These are phyloP conservation scores for Chloranthus sessilifolius DNA, from an alignment of 164 flowering plant species.

Conservation along the genomic window DNA sequence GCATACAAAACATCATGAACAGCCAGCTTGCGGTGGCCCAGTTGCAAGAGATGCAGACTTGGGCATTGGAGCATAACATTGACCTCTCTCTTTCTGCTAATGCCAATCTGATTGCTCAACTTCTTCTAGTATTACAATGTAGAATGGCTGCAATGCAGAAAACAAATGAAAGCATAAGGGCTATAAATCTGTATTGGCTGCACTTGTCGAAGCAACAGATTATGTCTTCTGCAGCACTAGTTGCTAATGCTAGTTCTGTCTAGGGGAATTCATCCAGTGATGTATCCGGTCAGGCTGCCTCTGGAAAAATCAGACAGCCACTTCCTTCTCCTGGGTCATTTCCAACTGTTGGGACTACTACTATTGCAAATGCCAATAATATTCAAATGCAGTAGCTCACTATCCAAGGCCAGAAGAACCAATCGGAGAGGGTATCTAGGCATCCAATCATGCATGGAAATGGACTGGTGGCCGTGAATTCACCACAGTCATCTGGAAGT, in stretches of 20 bases:
- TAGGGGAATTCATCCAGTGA: slow-evolving; percentile 70
- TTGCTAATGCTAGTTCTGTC: slow-evolving; percentile 58
- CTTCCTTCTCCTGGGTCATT: slow-evolving; percentile 43
- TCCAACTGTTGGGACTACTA: slow-evolving; percentile 33
- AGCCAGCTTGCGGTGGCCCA: slow-evolving; percentile 69
- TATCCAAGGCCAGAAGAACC: slow-evolving; percentile 49
- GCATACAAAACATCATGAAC: slow-evolving; percentile 42
- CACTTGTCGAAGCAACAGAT: slow-evolving; percentile 55
- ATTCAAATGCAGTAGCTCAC: slow-evolving; percentile 40
- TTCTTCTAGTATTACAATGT: slow-evolving; percentile 74
- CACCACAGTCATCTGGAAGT: slow-evolving; percentile 49
- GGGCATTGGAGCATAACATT: slow-evolving; percentile 84
- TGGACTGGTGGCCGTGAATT: slow-evolving; percentile 59
- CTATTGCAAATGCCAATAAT: slow-evolving; percentile 33
- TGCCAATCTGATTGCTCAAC: slow-evolving; percentile 70
- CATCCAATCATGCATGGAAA: slow-evolving; percentile 39
- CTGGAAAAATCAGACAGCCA: slow-evolving; percentile 52
- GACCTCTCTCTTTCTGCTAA: slow-evolving; percentile 76
- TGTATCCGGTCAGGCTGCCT: slow-evolving; percentile 63
- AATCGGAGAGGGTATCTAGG: slow-evolving; percentile 30
- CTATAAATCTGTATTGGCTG: slow-evolving; percentile 35
- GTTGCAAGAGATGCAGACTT: slow-evolving; percentile 75
- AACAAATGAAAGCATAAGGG: slow-evolving; percentile 45
- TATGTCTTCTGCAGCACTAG: slow-evolving; percentile 39
- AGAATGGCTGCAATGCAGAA: slow-evolving; percentile 66